phyloP scores from a whole-genome alignment of 2,329 filamentous ascomycete genomes.

The Geosmithia flava region DNA sequence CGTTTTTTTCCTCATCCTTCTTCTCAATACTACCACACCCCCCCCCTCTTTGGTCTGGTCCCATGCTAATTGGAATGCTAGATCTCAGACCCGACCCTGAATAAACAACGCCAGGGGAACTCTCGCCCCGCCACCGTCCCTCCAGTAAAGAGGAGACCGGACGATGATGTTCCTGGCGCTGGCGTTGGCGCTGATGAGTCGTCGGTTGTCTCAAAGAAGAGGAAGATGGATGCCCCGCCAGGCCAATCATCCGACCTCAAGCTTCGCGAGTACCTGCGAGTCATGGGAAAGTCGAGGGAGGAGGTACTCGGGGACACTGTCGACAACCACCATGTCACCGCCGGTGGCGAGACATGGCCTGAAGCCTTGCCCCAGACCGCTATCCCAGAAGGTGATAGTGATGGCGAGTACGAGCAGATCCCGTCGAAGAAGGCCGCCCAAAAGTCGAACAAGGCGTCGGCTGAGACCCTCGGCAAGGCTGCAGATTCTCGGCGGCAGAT shows the following conservation, averaged over 20 bases:
- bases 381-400: slow-evolving; percentile 46
- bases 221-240: slow-evolving; percentile 38
- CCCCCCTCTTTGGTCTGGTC: neutral
- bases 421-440: slow-evolving; percentile 38
- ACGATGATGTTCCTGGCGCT: neutral
- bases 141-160: neutral
- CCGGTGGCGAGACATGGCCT: neutral
- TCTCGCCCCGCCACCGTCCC: neutral
- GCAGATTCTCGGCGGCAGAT: neutral
- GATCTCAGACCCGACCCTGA: slow-evolving; percentile 30
- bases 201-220: slow-evolving; percentile 37
- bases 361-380: slow-evolving; percentile 9
- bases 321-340: slow-evolving; percentile 3
- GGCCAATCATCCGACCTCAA: slow-evolving; percentile 57
- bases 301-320: slow-evolving; percentile 14
- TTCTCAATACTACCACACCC: slow-evolving; percentile 1
- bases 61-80: slow-evolving; percentile 23
- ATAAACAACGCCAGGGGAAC: slow-evolving; percentile 11
- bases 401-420: slow-evolving; percentile 63
- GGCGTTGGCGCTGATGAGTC: neutral
- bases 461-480: slow-evolving; percentile 8
- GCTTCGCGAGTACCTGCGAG: slow-evolving; percentile 72
- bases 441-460: slow-evolving; percentile 17
- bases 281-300: slow-evolving; percentile 52
- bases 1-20: slow-evolving; percentile 15